These are phyloP conservation scores for Yamagishiella unicocca DNA, from an alignment of 139 green algal species.

Conservation along the genomic window DNA sequence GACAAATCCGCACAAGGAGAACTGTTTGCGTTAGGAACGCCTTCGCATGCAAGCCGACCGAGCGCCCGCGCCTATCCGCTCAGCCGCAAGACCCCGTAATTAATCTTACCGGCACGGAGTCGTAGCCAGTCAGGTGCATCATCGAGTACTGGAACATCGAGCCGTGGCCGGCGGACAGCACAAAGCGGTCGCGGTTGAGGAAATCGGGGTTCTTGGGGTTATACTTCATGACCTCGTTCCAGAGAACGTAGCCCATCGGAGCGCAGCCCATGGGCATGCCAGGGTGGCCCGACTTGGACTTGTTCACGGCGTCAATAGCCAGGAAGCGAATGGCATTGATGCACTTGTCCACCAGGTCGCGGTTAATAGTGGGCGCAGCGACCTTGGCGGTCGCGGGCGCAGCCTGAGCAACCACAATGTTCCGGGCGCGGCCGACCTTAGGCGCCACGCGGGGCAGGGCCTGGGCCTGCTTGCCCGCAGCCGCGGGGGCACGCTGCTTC, in stretches of 20 bases:
- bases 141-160: conserved; percentile 99
- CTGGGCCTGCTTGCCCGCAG: conserved; percentile 40
- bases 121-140: conserved; percentile 96
- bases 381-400: conserved; percentile 37
- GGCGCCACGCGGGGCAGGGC: background rate
- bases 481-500: conserved; percentile 36
- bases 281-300: conserved; percentile 96
- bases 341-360: conserved; percentile 65
- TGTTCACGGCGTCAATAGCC: conserved; percentile 83
- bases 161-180: conserved; percentile 98
- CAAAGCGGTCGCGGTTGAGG: conserved; percentile 98
- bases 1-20: background rate
- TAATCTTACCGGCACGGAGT: conserved; percentile 80
- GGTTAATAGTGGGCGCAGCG: conserved; percentile 43
- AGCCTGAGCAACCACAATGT: conserved; percentile 26
- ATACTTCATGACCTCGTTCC: conserved; percentile 94
- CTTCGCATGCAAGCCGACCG: background rate
- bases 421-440: conserved; percentile 18
- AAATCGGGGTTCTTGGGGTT: conserved; percentile 96
- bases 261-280: conserved; percentile 98
- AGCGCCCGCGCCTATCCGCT: too few species aligned
- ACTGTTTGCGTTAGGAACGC: too few species aligned
- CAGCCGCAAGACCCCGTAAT: background rate
- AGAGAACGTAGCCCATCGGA: conserved; percentile 98
- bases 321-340: conserved; percentile 96